Evolutionary conservation across 1,284 basidiomycete species (phyloP), one percentile per base, ranked within the genome.

Genomic region (Inonotus obliquus): DNA sequence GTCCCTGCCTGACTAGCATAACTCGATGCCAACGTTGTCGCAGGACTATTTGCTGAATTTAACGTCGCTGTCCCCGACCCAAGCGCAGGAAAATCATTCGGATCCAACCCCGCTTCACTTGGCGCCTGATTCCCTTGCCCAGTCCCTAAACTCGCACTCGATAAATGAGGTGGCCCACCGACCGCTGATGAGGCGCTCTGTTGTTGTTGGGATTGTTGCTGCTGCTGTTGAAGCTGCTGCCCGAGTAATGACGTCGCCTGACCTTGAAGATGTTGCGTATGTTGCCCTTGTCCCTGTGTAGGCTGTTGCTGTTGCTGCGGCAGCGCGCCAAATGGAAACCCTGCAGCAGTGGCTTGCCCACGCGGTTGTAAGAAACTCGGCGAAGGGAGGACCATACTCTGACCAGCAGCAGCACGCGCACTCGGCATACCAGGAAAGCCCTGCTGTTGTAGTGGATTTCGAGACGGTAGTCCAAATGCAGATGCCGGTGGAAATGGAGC

Each of bases 11-110:
- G 87, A 63, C 78, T 87, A 52, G 89, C 89, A 73, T 91, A 91
- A 68, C 88, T 90, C 62, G 84, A 81, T 64, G 80, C 68, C 29
- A 68, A 60, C 45, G 64, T 48, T 41, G 64, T 65, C 47, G 62
- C 57, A 14, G 61, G 59, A 49, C 60, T 64, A 49, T 76, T 78
- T 25, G 71, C 71, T n/a, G 65, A 71, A 21, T 69, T 69, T 37
- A 72, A 68, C 11, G 38, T 39, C 23, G 73, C 68, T 9, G 78
- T 74, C 17, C 76, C 74, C 56, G 89, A 86, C 49, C 90, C 89
- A 11, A 93, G 80, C 27, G 89, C 91, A 11, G 91, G 91, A 69
- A 93, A 93, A 73, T 93, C 91, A 69, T 88, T 92, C 38, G 84
- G 89, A 77, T 92, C 91, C 57, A 92, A 82, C 2, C 38, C 38